A percentile compares a stretch with the other conserved stretches of the same genome.
These are phyloP conservation scores for Smallanthus sonchifolius DNA, from an alignment of 129 eudicot genomes.

Conservation along the genomic window DNA sequence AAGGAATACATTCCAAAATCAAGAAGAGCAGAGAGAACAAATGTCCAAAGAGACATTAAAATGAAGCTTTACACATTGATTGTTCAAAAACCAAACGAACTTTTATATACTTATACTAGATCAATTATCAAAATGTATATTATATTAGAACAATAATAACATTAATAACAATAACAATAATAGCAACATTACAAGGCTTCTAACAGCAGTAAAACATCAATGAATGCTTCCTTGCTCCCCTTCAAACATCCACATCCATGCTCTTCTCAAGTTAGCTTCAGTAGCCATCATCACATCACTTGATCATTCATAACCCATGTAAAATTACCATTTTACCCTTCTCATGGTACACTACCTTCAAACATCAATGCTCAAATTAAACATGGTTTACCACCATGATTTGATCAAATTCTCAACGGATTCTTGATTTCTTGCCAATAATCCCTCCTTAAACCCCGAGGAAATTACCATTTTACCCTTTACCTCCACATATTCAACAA, in stretches of 20 bases:
- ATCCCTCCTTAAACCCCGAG: neutral
- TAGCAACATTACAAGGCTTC: constrained; percentile 22
- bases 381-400: neutral
- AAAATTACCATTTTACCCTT: constrained; percentile 1
- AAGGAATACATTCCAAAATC: neutral
- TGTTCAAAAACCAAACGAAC: constrained; percentile 12
- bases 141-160: neutral
- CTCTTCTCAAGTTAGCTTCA: constrained; percentile 26
- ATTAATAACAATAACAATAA: neutral
- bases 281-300: too few relatives aligned
- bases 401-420: constrained; percentile 11
- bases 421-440: constrained; percentile 8
- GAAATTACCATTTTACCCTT: constrained; percentile 22
- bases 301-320: neutral
- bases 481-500: constrained; percentile 20
- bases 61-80: neutral
- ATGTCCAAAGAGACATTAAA: neutral
- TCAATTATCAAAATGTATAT: constrained; percentile 22
- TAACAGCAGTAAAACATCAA: constrained; percentile 20
- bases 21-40: neutral
- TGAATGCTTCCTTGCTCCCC: constrained; percentile 25
- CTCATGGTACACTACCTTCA: neutral
- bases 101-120: constrained; percentile 33
- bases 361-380: neutral
- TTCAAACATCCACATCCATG: constrained; percentile 33